phyloP scores from a whole-genome alignment of 345 rosid genomes.

The Camelina laxa region DNA sequence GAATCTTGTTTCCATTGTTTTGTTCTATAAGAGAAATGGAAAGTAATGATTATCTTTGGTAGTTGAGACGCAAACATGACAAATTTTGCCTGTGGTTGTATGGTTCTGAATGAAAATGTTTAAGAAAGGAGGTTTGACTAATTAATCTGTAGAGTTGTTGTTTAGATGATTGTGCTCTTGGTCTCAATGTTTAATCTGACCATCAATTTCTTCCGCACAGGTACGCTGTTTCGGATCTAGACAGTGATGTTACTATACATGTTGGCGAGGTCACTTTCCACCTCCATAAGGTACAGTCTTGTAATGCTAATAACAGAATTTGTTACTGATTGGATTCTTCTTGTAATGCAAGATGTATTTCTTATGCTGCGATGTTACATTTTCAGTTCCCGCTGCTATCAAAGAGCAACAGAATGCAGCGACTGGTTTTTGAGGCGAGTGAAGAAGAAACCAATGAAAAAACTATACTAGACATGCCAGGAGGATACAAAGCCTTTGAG shows the following conservation, averaged over 20 bases:
- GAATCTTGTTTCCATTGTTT: slow-evolving; percentile 25
- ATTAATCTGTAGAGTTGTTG: not conserved
- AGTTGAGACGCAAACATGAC: not conserved
- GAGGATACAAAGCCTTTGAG: slow-evolving; percentile 89
- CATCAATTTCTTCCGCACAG: slow-evolving; percentile 48
- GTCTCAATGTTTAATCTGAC: slow-evolving; percentile 30
- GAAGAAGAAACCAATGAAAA: slow-evolving; percentile 69
- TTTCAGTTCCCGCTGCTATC: slow-evolving; percentile 94
- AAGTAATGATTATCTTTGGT: not conserved
- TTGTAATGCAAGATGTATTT: not conserved
- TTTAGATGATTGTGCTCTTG: slow-evolving; percentile 16
- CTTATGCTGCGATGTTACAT: not conserved
- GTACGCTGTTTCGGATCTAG: slow-evolving; percentile 74
- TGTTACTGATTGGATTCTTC: slow-evolving; percentile 14
- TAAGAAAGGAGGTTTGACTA: not conserved
- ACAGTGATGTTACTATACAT: slow-evolving; percentile 67
- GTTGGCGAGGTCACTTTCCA: slow-evolving; percentile 79
- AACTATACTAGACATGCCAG: slow-evolving; percentile 69
- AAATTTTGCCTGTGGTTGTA: not conserved
- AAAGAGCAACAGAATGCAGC: slow-evolving; percentile 75
- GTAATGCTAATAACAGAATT: not conserved
- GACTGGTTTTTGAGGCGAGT: slow-evolving; percentile 53
- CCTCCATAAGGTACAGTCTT: slow-evolving; percentile 76
- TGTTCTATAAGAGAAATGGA: not conserved
- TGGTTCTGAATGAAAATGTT: not conserved